Evolutionary conservation across 2,329 filamentous ascomycete genomes (phyloP).

Genomic region (Cytospora piceicola): DNA sequence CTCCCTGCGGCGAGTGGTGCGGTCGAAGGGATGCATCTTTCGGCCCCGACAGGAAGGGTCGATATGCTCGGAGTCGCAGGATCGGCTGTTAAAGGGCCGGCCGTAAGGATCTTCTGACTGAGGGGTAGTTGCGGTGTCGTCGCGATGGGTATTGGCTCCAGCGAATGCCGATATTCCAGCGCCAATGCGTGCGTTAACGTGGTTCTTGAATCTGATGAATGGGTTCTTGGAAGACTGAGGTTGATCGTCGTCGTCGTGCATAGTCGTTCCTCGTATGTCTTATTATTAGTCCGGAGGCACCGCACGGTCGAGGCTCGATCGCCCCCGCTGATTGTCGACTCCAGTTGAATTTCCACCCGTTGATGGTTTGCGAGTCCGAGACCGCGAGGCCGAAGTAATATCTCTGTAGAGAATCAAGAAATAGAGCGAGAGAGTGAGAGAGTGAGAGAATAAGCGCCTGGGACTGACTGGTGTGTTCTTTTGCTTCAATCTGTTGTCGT

Average conservation of each 20-base stretch:
- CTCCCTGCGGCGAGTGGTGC: slow-evolving; percentile 4
- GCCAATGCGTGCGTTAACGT: slow-evolving; percentile 45
- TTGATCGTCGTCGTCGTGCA: slow-evolving; percentile 33
- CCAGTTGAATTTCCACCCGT: background rate
- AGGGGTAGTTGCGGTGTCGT: background rate
- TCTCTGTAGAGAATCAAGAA: background rate
- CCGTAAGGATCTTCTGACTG: background rate
- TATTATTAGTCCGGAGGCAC: background rate
- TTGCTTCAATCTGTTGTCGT: background rate
- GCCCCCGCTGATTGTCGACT: slow-evolving; percentile 3
- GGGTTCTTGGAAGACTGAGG: slow-evolving; percentile 38
- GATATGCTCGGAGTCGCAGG: slow-evolving; percentile 1
- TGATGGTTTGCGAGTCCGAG: background rate
- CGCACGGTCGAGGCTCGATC: slow-evolving; percentile 15
- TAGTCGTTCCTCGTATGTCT: slow-evolving; percentile 9
- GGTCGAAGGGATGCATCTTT: background rate
- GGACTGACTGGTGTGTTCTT: background rate
- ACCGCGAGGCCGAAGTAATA: background rate
- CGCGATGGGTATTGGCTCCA: slow-evolving; percentile 29
- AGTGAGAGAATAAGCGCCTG: too few species aligned
- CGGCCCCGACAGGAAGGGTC: background rate
- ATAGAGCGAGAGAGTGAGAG: background rate
- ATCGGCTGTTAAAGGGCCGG: slow-evolving; percentile 5
- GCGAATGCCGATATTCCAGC: slow-evolving; percentile 39
- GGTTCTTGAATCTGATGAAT: slow-evolving; percentile 48